These are phyloP conservation scores for Ceratocystis diversiconidia DNA, from an alignment of 2,329 filamentous ascomycete species.

Conservation along the genomic window DNA sequence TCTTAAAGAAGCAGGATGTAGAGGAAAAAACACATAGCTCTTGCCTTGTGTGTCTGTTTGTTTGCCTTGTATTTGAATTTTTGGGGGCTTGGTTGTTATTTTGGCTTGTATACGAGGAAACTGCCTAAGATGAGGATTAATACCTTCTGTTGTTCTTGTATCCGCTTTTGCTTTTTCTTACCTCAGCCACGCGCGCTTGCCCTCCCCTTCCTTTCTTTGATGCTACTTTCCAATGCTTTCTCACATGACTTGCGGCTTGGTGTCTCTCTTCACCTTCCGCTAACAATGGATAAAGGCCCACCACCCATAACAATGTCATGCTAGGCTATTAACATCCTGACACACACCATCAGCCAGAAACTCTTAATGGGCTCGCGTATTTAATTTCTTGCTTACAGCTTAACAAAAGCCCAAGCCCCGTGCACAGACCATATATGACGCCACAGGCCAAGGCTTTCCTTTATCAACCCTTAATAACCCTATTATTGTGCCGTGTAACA, in stretches of 20 bases:
- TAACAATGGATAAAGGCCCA: neutral
- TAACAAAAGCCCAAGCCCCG: neutral
- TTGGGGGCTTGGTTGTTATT: neutral
- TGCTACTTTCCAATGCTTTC: neutral
- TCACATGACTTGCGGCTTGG: neutral
- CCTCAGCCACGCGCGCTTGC: neutral
- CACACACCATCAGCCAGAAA: neutral
- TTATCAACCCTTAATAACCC: neutral
- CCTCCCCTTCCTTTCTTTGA: neutral
- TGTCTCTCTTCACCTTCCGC: neutral
- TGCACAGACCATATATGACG: neutral
- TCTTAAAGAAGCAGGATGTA: neutral
- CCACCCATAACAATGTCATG: neutral
- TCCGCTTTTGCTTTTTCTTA: neutral
- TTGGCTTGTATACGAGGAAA: neutral
- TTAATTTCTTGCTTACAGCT: neutral
- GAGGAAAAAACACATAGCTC: neutral
- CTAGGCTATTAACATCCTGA: neutral
- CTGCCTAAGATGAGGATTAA: neutral
- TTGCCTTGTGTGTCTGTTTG: neutral
- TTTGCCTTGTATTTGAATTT: neutral
- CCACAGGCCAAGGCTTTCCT: neutral
- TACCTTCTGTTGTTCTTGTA: neutral
- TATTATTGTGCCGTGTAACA: neutral
- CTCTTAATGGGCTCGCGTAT: slow-evolving; percentile 2